Evolutionary conservation across 768 basidiomycete genomes (phyloP), one percentile per base, ranked within the genome.

Genomic region (Amanita inopinata): DNA sequence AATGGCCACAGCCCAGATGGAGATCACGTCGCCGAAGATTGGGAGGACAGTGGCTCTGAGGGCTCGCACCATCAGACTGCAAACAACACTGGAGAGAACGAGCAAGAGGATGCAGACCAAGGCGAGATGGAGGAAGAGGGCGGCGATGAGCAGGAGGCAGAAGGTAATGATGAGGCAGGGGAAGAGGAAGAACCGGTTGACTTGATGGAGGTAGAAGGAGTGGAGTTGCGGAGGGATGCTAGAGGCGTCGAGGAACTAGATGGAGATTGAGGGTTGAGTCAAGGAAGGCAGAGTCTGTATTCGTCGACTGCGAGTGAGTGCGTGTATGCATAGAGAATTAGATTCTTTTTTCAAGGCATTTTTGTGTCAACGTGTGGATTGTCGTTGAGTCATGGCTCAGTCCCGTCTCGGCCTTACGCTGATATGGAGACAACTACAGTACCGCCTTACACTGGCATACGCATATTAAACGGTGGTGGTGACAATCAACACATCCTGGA

Each of bases 1-100:
- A 60, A 63, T 47, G 55, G 56, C 17, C 67, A 67, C 47, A 63
- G 55, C 32, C 72, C 70, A 46, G 67, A 61, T 23, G 66, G 62
- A 48, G 56, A 54, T 17, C 53, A 51, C n/a, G 31, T 28, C 0
- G 17, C 37, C 3, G 46, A 22, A 10, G 30, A 46, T 34, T 52
- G 57, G 20, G 24, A 15, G 18, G 46, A 20, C 28, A 47, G 34
- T 5, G 45, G 31, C n/a, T n/a, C n/a, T n/a, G n/a, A n/a, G n/a
- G n/a, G n/a, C n/a, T n/a, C n/a, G n/a, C n/a, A n/a, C n/a, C n/a
- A n/a, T n/a, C n/a, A n/a, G n/a, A n/a, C n/a, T n/a, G n/a, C n/a
- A n/a, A n/a, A n/a, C n/a, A n/a, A n/a, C n/a, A n/a, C n/a, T n/a
- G n/a, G n/a, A n/a, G n/a, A n/a, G n/a, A n/a, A n/a, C 33, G 46